These are phyloP conservation scores for Hypoxylon sp. DNA, from an alignment of 2,329 filamentous ascomycete genomes.

Conservation along the genomic window DNA sequence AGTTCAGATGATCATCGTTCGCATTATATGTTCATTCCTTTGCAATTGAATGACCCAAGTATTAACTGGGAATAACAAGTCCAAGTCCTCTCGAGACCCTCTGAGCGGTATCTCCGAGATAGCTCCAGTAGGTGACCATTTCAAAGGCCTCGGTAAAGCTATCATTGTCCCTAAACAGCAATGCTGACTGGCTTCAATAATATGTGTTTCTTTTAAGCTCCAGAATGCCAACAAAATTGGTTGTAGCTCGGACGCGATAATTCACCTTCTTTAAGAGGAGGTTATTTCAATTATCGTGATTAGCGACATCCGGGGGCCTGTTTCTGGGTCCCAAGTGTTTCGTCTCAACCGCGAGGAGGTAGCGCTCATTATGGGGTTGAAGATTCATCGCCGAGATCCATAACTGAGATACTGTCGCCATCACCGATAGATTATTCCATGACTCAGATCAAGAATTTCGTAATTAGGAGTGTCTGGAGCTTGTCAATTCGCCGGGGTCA, in stretches of 20 bases:
- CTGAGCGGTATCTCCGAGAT: slow-evolving; percentile 35
- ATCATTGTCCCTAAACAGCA: slow-evolving; percentile 35
- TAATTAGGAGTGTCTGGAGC: slow-evolving; percentile 10
- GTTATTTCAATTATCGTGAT: slow-evolving; percentile 29
- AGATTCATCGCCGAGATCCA: slow-evolving; percentile 27
- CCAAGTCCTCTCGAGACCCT: slow-evolving; percentile 3
- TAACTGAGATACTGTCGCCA: slow-evolving; percentile 16
- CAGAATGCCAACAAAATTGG: slow-evolving; percentile 11
- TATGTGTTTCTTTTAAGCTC: slow-evolving; percentile 37
- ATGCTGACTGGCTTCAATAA: slow-evolving; percentile 24
- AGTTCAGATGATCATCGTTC: slow-evolving; percentile 12
- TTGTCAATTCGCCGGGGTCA: slow-evolving; percentile 16
- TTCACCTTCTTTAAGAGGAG: slow-evolving; percentile 7
- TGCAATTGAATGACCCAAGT: slow-evolving; percentile 19
- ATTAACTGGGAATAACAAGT: slow-evolving; percentile 11
- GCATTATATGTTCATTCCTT: slow-evolving; percentile 9
- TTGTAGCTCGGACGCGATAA: slow-evolving; percentile 26
- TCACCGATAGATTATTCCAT: slow-evolving; percentile 26
- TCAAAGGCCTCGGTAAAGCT: slow-evolving; percentile 27
- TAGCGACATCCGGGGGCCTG: slow-evolving; percentile 22
- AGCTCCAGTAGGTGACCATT: slow-evolving; percentile 31
- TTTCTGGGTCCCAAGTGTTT: slow-evolving; percentile 28
- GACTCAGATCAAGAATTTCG: slow-evolving; percentile 19
- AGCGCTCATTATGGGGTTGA: slow-evolving; percentile 26
- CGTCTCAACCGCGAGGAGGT: slow-evolving; percentile 21